A percentile compares a stretch with the other conserved stretches of the same genome.
Evolutionary conservation across 495 filamentous ascomycete genomes (phyloP).

Genomic region (Trichoderma erinaceum): DNA sequence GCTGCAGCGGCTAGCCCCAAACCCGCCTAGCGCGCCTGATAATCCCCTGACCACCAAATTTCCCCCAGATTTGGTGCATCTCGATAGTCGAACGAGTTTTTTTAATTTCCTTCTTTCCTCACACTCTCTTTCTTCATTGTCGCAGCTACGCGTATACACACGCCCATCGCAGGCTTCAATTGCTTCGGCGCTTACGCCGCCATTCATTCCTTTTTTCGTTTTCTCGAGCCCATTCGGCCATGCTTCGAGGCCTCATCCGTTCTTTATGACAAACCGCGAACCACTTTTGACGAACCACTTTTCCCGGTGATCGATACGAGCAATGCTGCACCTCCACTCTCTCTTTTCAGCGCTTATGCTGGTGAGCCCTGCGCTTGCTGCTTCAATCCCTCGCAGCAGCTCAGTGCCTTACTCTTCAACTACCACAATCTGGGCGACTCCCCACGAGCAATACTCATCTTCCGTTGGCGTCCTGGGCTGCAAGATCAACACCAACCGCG

Average conservation of each 20-base stretch:
- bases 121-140: background rate
- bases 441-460: slow-evolving; percentile 45
- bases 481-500: slow-evolving; percentile 42
- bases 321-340: background rate
- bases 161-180: background rate
- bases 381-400: background rate
- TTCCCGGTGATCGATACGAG: background rate
- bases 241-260: background rate
- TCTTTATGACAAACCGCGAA: slow-evolving; percentile 1
- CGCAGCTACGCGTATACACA: background rate
- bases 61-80: slow-evolving; percentile 7
- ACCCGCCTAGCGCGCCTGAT: background rate
- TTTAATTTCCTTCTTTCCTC: background rate
- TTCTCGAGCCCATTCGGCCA: background rate
- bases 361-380: background rate
- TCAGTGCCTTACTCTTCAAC: slow-evolving; percentile 9
- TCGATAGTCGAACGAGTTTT: background rate
- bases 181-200: background rate
- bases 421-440: slow-evolving; percentile 42
- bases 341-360: background rate
- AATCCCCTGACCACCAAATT: slow-evolving; percentile 12
- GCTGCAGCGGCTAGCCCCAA: background rate
- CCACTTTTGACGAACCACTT: too few species aligned
- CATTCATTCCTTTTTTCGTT: background rate
- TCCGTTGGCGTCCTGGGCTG: slow-evolving; percentile 46